These are phyloP conservation scores for Lachancea waltii DNA, from an alignment of 805 yeast genomes.

Conservation along the genomic window DNA sequence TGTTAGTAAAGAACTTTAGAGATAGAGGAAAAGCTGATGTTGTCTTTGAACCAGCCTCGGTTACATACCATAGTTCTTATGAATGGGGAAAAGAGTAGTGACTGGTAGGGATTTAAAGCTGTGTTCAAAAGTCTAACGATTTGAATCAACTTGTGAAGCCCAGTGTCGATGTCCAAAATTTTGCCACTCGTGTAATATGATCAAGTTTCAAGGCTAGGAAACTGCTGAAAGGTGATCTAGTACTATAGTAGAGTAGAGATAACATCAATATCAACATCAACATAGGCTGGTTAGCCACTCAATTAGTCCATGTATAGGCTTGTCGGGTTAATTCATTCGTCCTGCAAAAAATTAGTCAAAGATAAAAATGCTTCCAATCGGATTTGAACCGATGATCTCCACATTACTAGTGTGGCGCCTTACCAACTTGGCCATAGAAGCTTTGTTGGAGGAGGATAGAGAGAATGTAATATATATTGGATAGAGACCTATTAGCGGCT, in stretches of 20 bases:
- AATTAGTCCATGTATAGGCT: too few species aligned
- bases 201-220: too few species aligned
- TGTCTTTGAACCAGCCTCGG: too few species aligned
- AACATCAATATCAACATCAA: too few species aligned
- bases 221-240: neutral
- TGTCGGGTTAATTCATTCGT: too few species aligned
- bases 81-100: neutral
- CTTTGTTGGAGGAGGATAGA: conserved; percentile 13
- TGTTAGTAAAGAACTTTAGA: conserved; percentile 2
- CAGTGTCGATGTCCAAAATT: too few species aligned
- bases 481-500: neutral
- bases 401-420: conserved; percentile 88
- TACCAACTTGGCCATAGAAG: conserved; percentile 66
- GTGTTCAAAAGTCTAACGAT: too few species aligned
- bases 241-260: neutral
- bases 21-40: neutral
- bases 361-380: conserved; percentile 54
- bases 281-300: too few species aligned
- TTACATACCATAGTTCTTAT: conserved; percentile 2
- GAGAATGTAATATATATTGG: neutral
- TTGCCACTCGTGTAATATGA: conserved; percentile 7
- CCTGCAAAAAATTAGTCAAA: neutral
- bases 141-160: too few species aligned
- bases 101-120: neutral
- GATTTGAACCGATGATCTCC: conserved; percentile 78